phyloP scores from a whole-genome alignment of 2,329 filamentous ascomycete species.

The Cryoendolithus antarcticus region DNA sequence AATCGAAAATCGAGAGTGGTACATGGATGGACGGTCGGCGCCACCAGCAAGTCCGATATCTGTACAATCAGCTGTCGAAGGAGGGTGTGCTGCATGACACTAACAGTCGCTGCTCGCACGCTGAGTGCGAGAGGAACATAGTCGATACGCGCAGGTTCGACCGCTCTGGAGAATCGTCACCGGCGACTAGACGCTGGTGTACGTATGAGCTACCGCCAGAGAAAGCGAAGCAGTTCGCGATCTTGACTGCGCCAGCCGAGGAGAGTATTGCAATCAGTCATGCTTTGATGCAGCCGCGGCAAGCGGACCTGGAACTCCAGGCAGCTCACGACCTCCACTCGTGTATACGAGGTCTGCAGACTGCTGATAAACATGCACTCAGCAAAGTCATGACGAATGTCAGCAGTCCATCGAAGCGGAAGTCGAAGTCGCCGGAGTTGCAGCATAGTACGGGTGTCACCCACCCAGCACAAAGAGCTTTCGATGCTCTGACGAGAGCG shows the following conservation, averaged over 20 bases:
- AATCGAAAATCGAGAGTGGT: conserved; percentile 9
- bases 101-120: conserved; percentile 13
- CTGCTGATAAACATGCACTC: no score
- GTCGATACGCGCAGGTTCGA: conserved; percentile 15
- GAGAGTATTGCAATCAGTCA: no score
- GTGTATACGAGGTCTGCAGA: no score
- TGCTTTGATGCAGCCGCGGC: neutral
- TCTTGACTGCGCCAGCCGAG: neutral
- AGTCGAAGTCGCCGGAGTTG: no score
- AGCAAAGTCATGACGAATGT: no score
- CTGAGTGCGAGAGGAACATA: conserved; percentile 13
- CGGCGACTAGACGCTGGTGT: conserved; percentile 15
- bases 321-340: no score
- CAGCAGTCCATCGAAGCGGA: no score
- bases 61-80: conserved; percentile 12
- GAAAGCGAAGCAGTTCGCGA: no score
- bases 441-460: no score
- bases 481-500: no score
- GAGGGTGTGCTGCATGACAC: conserved; percentile 13
- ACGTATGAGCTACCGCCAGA: conserved; percentile 8
- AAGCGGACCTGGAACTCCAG: no score
- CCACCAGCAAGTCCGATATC: conserved; percentile 8
- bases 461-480: no score
- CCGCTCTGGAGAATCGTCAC: conserved; percentile 2
- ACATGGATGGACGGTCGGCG: conserved; percentile 6